These are phyloP conservation scores for Fistulifera solaris DNA, from an alignment of 108 stramenopile genomes.

Conservation along the genomic window DNA sequence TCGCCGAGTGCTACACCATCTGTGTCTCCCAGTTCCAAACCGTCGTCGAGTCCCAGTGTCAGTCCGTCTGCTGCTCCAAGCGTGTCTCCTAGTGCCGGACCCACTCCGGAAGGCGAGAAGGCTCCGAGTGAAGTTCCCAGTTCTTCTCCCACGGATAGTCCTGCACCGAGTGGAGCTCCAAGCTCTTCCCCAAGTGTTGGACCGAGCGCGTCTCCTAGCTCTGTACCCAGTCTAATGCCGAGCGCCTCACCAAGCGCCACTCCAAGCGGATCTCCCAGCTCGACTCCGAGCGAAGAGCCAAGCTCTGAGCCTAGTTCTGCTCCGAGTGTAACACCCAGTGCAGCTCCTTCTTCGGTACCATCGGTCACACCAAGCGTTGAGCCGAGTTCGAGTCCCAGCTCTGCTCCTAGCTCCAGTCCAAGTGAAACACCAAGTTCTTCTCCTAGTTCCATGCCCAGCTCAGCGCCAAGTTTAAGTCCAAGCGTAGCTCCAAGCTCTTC, in stretches of 20 bases:
- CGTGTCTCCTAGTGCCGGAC: not conserved
- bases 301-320: slow-evolving; percentile 1
- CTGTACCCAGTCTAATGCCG: not conserved
- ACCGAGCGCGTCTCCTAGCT: not conserved
- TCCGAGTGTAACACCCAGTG: not conserved
- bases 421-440: slow-evolving; percentile 2
- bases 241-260: not conserved
- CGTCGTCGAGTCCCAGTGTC: slow-evolving; percentile 1
- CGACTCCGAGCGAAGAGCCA: not conserved
- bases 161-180: not conserved
- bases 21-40: not conserved
- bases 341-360: not conserved
- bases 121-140: slow-evolving; percentile 3
- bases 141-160: not conserved
- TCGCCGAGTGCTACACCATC: not conserved
- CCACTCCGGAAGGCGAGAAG: not conserved
- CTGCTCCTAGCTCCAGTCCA: slow-evolving; percentile 3
- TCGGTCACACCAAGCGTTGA: not conserved
- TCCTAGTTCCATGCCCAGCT: not conserved
- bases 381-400: slow-evolving; percentile 3
- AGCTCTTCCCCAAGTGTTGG: not conserved
- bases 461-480: not conserved
- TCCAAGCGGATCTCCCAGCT: not conserved
- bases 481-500: not conserved
- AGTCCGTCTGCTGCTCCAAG: not conserved